Percentiles rank a stretch among this genome's conserved stretches.
Conservation (phyloP, 2,329 filamentous ascomycete genomes). For the Hymenoscyphus repandus region DNA sequence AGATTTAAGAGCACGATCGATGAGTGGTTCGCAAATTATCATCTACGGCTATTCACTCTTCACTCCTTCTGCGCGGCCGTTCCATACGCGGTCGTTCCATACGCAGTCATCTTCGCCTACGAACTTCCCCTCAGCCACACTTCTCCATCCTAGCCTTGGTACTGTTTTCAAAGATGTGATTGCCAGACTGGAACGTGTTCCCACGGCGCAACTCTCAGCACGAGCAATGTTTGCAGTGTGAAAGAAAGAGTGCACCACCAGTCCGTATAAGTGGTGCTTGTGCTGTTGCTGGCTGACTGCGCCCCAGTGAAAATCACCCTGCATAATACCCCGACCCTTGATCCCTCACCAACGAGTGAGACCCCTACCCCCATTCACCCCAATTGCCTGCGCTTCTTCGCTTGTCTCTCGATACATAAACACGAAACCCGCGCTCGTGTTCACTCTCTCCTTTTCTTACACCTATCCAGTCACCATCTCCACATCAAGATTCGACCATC, state of each 20-base stretch:
- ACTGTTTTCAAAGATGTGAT: no score
- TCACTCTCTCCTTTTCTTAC: neutral
- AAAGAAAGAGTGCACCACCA: neutral
- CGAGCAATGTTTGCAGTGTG: neutral
- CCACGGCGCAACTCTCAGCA: neutral
- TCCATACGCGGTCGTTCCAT: no score
- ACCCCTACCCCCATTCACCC: no score
- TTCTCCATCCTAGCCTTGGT: no score
- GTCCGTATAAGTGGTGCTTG: neutral
- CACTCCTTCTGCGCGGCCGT: no score
- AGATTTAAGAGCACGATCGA: no score
- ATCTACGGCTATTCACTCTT: no score
- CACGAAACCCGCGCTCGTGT: constrained; percentile 3
- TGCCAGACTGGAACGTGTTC: no score
- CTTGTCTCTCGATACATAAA: constrained; percentile 2
- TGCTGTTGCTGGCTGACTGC: constrained; percentile 3
- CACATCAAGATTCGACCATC: neutral
- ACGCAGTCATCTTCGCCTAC: no score
- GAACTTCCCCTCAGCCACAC: no score
- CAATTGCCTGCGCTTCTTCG: neutral
- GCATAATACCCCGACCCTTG: neutral
- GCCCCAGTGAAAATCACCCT: neutral
- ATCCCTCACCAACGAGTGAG: no score
- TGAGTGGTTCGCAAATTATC: no score
- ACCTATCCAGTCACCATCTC: neutral